Evolutionary conservation across 1,139 yeast genomes (phyloP), one percentile per base, ranked within the genome.

Genomic region (Tardiomyces blankii): DNA sequence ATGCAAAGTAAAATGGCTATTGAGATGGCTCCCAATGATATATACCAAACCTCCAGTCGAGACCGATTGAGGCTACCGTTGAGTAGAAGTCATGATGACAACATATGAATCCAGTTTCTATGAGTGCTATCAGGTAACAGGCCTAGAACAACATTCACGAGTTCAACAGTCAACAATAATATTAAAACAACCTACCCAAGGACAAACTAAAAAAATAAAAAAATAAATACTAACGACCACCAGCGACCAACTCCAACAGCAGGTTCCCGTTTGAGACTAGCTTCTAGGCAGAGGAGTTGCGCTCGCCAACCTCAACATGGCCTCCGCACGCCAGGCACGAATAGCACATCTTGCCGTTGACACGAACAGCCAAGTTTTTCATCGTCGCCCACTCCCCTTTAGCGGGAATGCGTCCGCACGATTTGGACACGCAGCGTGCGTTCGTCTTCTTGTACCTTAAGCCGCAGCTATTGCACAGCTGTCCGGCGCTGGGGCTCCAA

Each of bases 401-500:
- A 25, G 96, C 95, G 6, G 98, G 98, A 50, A 91, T 87, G 59
- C 91, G 79, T 53, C 82, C 77, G 67, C 98, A 91, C 19, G 67
- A 62, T 6, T 72, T 65, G 57, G 85, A 83, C 45, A 84, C 70
- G 65, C 98, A 91, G 58, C 96, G 74, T 2, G 95, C 94, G 38
- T 86, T 84, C 1, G 97, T 89, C 68, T 91, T 91, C 65, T 91
- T 88, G 68, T 86, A 91, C 54, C 98, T 73, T 56, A 91, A 72
- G 1, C 98, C 98, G 67, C 98, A 91, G 1, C 96, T 86, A 63
- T 91, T 91, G 69, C 98, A 91, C 57, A 91, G 73, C 66, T 89
- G 97, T 14, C 96, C 97, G 50, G 83, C 87, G 56, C 80, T 75
- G 18, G 73, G 65, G 2, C 93, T 80, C 98, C 98, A 91, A 7